Conservation (phyloP, 208 protist genomes). For the Trypanosoma theileri region DNA sequence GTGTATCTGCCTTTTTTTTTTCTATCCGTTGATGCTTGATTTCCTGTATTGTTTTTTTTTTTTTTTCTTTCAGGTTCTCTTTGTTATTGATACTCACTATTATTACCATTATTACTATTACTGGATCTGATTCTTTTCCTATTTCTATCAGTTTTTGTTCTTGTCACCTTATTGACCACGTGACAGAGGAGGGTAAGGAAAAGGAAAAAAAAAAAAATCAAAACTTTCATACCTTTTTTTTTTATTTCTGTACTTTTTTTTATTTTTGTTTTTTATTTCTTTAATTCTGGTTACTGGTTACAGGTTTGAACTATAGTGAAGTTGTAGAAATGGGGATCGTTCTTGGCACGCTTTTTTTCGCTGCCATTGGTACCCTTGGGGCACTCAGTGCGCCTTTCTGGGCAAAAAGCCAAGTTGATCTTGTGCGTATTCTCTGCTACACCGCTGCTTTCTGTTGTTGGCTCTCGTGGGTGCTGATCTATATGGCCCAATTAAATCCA, state of each 20-base stretch:
- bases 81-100: not conserved
- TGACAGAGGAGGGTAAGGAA: not conserved
- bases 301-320: not conserved
- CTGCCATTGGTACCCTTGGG: conserved; percentile 50
- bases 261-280: not conserved
- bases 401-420: conserved; percentile 81
- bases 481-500: conserved; percentile 93
- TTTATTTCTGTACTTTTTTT: not conserved
- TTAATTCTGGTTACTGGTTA: not conserved
- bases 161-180: too few relatives aligned
- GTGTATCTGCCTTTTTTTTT: not conserved
- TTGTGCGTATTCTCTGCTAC: conserved; percentile 71
- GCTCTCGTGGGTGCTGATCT: conserved; percentile 92
- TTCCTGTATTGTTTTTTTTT: not conserved
- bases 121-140: too few relatives aligned
- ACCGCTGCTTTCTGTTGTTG: conserved; percentile 89
- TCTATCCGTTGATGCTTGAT: not conserved
- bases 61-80: too few relatives aligned
- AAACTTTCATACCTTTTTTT: conserved; percentile 3
- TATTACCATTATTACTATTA: too few relatives aligned
- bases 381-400: conserved; percentile 65
- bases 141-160: too few relatives aligned
- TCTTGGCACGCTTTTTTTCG: conserved; percentile 76
- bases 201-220: conserved; percentile 3
- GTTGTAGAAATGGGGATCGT: conserved; percentile 51